These are phyloP conservation scores for Saccharomycopsis crataegensis DNA, from an alignment of 1,139 yeast genomes.

Conservation along the genomic window DNA sequence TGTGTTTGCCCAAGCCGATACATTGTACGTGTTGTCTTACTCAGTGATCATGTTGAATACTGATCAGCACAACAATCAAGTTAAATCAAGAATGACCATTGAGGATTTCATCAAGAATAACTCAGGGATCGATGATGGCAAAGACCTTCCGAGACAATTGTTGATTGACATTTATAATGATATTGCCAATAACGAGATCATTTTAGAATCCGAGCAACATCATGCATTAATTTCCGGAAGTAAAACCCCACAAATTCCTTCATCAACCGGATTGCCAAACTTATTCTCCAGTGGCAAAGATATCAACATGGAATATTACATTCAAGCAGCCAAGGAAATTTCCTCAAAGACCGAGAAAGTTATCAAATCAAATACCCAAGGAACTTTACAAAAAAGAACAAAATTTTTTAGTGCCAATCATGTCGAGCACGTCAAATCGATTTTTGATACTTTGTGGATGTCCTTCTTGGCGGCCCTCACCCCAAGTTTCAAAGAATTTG, in stretches of 20 bases:
- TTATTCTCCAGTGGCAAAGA: slow-evolving; percentile 68
- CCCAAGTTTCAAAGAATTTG: slow-evolving; percentile 85
- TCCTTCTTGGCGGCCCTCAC: slow-evolving; percentile 90
- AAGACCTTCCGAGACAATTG: slow-evolving; percentile 71
- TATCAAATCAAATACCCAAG: slow-evolving; percentile 37
- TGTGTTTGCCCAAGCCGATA: slow-evolving; percentile 83
- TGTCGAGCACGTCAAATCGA: slow-evolving; percentile 84
- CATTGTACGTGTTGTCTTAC: slow-evolving; percentile 88
- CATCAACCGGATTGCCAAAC: slow-evolving; percentile 42
- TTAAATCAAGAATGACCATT: slow-evolving; percentile 77
- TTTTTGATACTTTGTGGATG: slow-evolving; percentile 96
- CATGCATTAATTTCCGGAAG: slow-evolving; percentile 78
- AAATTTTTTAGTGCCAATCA: slow-evolving; percentile 60
- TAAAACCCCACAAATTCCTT: slow-evolving; percentile 32
- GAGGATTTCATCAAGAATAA: slow-evolving; percentile 84
- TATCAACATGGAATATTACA: slow-evolving; percentile 74
- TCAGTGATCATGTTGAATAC: slow-evolving; percentile 92
- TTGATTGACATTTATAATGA: slow-evolving; percentile 66
- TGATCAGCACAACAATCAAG: slow-evolving; percentile 84
- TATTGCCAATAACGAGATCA: slow-evolving; percentile 77
- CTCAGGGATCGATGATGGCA: slow-evolving; percentile 89
- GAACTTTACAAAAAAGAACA: slow-evolving; percentile 22
- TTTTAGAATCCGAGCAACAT: slow-evolving; percentile 87
- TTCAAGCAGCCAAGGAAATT: slow-evolving; percentile 89
- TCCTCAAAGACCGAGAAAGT: slow-evolving; percentile 82